phyloP scores from a whole-genome alignment of 495 filamentous ascomycete species.

The Aspergillus cavernicola region DNA sequence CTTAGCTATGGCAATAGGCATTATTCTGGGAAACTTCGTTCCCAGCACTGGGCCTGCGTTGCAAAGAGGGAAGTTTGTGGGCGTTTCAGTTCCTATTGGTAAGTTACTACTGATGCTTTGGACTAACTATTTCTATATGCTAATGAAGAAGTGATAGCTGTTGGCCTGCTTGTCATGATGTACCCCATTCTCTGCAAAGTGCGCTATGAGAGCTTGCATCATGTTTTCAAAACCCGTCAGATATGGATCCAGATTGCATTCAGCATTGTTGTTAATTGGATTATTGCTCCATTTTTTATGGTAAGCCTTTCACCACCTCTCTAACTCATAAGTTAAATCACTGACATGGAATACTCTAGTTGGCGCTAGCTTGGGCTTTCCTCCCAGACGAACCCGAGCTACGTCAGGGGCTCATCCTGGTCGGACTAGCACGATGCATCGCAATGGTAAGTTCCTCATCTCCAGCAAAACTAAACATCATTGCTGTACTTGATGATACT shows the following conservation, averaged over 20 bases:
- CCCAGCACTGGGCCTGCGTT: conserved; percentile 55
- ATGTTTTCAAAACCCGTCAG: conserved; percentile 47
- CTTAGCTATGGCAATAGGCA: conserved; percentile 75
- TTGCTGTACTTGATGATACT: background rate
- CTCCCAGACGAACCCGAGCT: conserved; percentile 67
- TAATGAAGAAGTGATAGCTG: conserved; percentile 40
- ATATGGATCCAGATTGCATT: conserved; percentile 81
- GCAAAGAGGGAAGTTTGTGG: conserved; percentile 67
- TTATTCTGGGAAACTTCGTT: conserved; percentile 77
- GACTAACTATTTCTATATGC: background rate
- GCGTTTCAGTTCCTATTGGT: conserved; percentile 77
- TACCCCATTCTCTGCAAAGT: conserved; percentile 93
- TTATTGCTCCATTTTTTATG: conserved; percentile 84
- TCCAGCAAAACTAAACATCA: background rate
- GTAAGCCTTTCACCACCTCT: conserved; percentile 36
- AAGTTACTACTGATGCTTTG: conserved; percentile 11
- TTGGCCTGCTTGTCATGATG: conserved; percentile 93
- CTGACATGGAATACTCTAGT: conserved; percentile 44
- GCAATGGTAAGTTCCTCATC: conserved; percentile 60
- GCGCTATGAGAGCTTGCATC: conserved; percentile 74
- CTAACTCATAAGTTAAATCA: no score
- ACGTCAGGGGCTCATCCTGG: conserved; percentile 70
- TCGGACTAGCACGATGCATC: conserved; percentile 76
- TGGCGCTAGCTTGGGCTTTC: conserved; percentile 75
- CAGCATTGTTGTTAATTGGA: conserved; percentile 81